Evolutionary conservation across 345 rosid genomes (phyloP).

Genomic region (Hirschfeldia incana): DNA sequence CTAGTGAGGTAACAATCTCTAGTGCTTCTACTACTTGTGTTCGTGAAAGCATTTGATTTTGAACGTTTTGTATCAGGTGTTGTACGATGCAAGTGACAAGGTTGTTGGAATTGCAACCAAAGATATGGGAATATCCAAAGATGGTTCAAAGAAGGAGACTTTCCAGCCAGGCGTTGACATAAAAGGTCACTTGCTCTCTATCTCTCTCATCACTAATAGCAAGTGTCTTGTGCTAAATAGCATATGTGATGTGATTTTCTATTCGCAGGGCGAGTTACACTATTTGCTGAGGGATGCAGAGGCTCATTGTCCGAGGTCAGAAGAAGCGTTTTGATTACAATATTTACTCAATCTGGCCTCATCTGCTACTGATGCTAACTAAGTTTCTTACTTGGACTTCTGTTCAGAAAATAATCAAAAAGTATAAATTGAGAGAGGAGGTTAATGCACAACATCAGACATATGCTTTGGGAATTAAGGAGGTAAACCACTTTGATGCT

Average conservation of each 20-base stretch:
- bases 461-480: constrained; percentile 96
- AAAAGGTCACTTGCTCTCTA: constrained; percentile 51
- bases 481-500: constrained; percentile 44
- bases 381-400: constrained; percentile 6
- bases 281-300: constrained; percentile 94
- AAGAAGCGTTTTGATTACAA: not conserved
- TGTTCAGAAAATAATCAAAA: constrained; percentile 62
- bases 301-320: constrained; percentile 96
- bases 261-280: constrained; percentile 68
- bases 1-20: constrained; percentile 67
- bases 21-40: not conserved
- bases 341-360: not conserved
- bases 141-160: constrained; percentile 82
- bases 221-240: constrained; percentile 9
- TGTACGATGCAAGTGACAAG: constrained; percentile 59
- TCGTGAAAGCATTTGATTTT: constrained; percentile 12
- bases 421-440: constrained; percentile 73
- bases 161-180: constrained; percentile 83
- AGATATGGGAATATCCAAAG: constrained; percentile 96
- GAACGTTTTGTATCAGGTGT: constrained; percentile 50
- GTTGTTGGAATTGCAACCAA: constrained; percentile 87
- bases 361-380: constrained; percentile 19
- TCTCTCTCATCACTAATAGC: not conserved
- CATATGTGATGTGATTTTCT: constrained; percentile 6
- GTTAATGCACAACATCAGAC: constrained; percentile 91